Percentiles rank a stretch among this genome's conserved stretches.
phyloP scores from a whole-genome alignment of 2,329 filamentous ascomycete species.

The Ramularia collo-cygni region DNA sequence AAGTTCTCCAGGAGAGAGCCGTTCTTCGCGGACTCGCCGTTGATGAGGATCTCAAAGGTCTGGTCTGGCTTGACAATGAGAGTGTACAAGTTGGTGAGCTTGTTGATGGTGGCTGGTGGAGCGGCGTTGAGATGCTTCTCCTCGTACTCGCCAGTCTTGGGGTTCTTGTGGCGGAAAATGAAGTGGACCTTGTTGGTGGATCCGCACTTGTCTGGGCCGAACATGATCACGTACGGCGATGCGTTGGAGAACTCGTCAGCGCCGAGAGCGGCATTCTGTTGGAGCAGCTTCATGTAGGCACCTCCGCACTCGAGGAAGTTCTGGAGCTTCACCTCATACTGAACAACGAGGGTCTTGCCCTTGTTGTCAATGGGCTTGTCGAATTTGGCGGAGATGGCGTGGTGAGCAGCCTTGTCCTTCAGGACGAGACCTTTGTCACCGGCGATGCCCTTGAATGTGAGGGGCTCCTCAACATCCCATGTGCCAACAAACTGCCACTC shows the following conservation, averaged over 20 bases:
- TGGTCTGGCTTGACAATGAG: slow-evolving; percentile 95
- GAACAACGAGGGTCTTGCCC: slow-evolving; percentile 91
- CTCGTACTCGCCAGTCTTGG: slow-evolving; percentile 98
- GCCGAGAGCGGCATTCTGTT: slow-evolving; percentile 95
- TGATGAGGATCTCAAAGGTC: slow-evolving; percentile 86
- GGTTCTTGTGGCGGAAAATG: slow-evolving; percentile 99
- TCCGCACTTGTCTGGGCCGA: slow-evolving; percentile 98
- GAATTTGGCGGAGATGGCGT: slow-evolving; percentile 99
- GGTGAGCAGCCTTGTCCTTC: slow-evolving; percentile 96
- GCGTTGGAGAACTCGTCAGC: slow-evolving; percentile 96
- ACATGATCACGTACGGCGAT: slow-evolving; percentile 99
- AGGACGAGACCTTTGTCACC: slow-evolving; percentile 95
- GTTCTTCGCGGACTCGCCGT: slow-evolving; percentile 80
- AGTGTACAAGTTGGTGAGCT: slow-evolving; percentile 92
- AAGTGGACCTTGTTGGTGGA: slow-evolving; percentile 96
- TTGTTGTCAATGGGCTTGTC: slow-evolving; percentile 94
- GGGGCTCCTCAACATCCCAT: slow-evolving; percentile 94
- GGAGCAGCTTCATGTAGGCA: slow-evolving; percentile 97
- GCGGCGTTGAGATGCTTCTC: slow-evolving; percentile 93
- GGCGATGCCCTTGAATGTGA: slow-evolving; percentile 81
- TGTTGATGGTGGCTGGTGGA: slow-evolving; percentile 79
- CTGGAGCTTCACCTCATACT: slow-evolving; percentile 99
- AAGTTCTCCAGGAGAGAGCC: slow-evolving; percentile 94
- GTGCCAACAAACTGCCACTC: slow-evolving; percentile 97
- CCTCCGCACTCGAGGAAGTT: slow-evolving; percentile 95